Percentiles rank a stretch among this genome's conserved stretches.
Conservation (phyloP, 148 eudicot genomes). For the Rhododendron molle region DNA sequence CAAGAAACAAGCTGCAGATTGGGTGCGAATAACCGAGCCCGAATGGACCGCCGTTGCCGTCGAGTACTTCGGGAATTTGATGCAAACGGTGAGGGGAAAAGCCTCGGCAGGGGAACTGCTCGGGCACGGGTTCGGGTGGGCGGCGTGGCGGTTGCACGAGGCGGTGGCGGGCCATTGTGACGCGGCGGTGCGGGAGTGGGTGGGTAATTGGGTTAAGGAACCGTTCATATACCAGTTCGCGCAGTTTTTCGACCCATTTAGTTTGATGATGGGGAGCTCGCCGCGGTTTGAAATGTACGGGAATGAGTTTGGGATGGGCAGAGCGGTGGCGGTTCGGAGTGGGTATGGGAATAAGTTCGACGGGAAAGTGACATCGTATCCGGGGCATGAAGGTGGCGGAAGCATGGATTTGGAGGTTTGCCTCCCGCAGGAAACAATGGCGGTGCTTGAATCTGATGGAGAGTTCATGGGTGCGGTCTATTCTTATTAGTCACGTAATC, state of each 20-base stretch:
- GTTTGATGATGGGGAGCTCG: too few relatives aligned
- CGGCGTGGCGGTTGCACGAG: neutral
- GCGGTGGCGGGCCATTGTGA: slow-evolving; percentile 13
- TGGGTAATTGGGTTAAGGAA: slow-evolving; percentile 6
- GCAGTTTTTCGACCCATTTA: slow-evolving; percentile 17
- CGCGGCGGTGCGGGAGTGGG: neutral
- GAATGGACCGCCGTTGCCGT: slow-evolving; percentile 20
- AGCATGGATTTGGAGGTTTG: slow-evolving; percentile 31
- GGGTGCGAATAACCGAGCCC: slow-evolving; percentile 14
- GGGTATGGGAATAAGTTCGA: slow-evolving; percentile 24
- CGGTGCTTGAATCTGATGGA: slow-evolving; percentile 15
- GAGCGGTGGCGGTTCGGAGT: slow-evolving; percentile 22
- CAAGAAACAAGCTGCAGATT: slow-evolving; percentile 9
- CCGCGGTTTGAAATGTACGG: slow-evolving; percentile 27
- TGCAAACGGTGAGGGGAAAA: slow-evolving; percentile 3
- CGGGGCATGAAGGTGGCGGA: slow-evolving; percentile 15
- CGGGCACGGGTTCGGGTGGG: neutral
- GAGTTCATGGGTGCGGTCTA: slow-evolving; percentile 14
- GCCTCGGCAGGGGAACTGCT: neutral
- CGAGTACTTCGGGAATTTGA: slow-evolving; percentile 20
- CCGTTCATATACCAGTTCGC: slow-evolving; percentile 8
- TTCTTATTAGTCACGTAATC: neutral
- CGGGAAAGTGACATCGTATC: slow-evolving; percentile 24
- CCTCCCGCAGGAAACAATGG: slow-evolving; percentile 14
- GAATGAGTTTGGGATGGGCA: slow-evolving; percentile 27